A percentile compares a stretch with the other conserved stretches of the same genome.
These are phyloP conservation scores for Aspergillus luchuensis DNA, from an alignment of 2,329 filamentous ascomycete species.

Conservation along the genomic window DNA sequence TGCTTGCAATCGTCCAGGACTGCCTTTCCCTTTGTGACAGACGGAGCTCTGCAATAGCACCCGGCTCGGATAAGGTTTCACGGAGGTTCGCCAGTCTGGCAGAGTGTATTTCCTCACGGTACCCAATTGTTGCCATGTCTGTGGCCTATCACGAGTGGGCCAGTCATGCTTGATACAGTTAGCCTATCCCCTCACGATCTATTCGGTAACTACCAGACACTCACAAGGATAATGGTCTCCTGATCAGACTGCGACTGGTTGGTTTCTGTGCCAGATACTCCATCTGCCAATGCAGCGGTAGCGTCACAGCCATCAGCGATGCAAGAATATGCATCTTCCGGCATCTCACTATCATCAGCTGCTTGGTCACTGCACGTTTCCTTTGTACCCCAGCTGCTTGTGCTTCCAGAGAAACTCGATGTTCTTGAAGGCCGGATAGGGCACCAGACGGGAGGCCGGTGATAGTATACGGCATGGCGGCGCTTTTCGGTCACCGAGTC, in stretches of 20 bases:
- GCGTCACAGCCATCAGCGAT: constrained; percentile 6
- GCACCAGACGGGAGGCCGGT: constrained; percentile 34
- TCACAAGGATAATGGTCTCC: constrained; percentile 19
- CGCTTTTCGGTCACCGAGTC: constrained; percentile 28
- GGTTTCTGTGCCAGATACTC: neutral
- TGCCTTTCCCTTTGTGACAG: constrained; percentile 20
- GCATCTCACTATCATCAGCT: neutral
- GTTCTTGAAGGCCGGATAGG: constrained; percentile 12
- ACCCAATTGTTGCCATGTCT: neutral
- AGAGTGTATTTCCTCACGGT: neutral
- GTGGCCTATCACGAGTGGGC: neutral
- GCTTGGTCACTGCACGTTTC: neutral
- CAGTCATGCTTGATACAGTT: neutral
- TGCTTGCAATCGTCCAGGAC: constrained; percentile 26
- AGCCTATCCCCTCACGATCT: neutral
- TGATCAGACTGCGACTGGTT: constrained; percentile 14
- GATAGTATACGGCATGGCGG: constrained; percentile 36
- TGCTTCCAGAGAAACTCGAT: neutral
- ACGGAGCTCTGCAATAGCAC: constrained; percentile 13
- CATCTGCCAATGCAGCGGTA: constrained; percentile 2
- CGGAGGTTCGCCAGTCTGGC: neutral
- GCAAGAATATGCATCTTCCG: neutral
- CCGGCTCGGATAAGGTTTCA: neutral
- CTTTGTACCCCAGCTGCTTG: neutral
- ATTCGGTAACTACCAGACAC: neutral